Conservation (phyloP, 768 basidiomycete genomes). For the Podaxis sp. region DNA sequence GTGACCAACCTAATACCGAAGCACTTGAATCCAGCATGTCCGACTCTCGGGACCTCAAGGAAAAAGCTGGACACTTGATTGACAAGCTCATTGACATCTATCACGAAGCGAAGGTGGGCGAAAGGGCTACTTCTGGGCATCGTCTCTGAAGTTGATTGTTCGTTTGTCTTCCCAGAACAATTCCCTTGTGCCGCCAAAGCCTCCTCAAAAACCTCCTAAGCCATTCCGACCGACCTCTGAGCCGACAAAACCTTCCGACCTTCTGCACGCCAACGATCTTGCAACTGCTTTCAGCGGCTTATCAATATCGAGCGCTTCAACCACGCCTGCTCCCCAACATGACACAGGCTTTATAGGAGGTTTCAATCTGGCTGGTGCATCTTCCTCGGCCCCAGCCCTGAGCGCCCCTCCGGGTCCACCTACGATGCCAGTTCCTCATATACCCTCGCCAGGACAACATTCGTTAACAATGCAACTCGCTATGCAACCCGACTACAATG, state of each 20-base stretch:
- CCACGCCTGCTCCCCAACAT: slow-evolving; percentile 9
- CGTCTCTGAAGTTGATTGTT: not conserved
- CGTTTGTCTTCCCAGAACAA: slow-evolving; percentile 12
- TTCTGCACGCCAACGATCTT: slow-evolving; percentile 14
- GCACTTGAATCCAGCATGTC: not conserved
- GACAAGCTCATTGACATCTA: slow-evolving; percentile 19
- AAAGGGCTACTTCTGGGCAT: slow-evolving; percentile 13
- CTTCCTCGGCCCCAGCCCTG: slow-evolving; percentile 19
- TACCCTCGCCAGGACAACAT: slow-evolving; percentile 26
- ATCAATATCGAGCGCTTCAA: slow-evolving; percentile 19
- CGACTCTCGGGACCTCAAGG: slow-evolving; percentile 6
- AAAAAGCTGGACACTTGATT: slow-evolving; percentile 20
- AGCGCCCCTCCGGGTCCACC: slow-evolving; percentile 25
- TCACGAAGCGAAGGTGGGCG: slow-evolving; percentile 1
- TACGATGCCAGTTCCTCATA: slow-evolving; percentile 38
- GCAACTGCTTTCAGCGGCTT: slow-evolving; percentile 28
- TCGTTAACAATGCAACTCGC: slow-evolving; percentile 44
- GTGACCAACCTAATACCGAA: not conserved
- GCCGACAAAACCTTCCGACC: not conserved
- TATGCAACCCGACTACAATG: slow-evolving; percentile 23
- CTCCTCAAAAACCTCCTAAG: slow-evolving; percentile 21
- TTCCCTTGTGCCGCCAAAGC: slow-evolving; percentile 16
- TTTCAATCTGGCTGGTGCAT: slow-evolving; percentile 34
- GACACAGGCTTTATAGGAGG: slow-evolving; percentile 46
- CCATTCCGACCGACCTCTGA: slow-evolving; percentile 5